phyloP scores from a whole-genome alignment of 306 rosid species.

The Hippophae rhamnoides region DNA sequence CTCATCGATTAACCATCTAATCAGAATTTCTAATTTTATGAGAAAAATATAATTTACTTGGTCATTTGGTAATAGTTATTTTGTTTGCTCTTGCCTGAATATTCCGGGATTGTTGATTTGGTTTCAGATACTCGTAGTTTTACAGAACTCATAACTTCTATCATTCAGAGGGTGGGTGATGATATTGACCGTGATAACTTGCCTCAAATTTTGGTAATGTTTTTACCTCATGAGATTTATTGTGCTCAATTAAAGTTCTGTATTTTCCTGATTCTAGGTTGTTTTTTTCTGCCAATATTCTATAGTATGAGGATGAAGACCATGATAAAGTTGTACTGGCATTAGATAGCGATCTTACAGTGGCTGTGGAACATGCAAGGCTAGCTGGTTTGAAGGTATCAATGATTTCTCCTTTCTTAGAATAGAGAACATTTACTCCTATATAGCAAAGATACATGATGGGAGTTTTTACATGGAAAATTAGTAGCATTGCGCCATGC shows the following conservation, averaged over 20 bases:
- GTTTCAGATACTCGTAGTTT: constrained; percentile 62
- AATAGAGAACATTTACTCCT: no score
- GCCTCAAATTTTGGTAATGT: constrained; percentile 79
- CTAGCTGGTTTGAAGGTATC: constrained; percentile 79
- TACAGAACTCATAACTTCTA: constrained; percentile 62
- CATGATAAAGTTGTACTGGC: constrained; percentile 72
- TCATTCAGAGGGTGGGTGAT: constrained; percentile 68
- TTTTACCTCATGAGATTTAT: constrained; percentile 9
- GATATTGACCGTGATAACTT: constrained; percentile 58
- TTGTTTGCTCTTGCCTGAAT: constrained; percentile 17
- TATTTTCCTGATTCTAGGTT: constrained; percentile 2
- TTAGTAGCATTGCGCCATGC: neutral
- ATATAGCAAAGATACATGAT: no score
- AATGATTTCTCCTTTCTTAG: neutral
- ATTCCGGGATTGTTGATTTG: constrained; percentile 24
- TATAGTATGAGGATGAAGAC: constrained; percentile 96
- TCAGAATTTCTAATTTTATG: no score
- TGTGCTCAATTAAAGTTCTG: constrained; percentile 2
- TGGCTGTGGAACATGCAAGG: constrained; percentile 92
- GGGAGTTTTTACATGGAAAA: no score
- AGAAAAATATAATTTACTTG: neutral
- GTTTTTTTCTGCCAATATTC: constrained; percentile 9
- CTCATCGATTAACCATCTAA: no score
- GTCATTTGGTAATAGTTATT: neutral
- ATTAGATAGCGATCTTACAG: constrained; percentile 76